Evolutionary conservation across 1,284 basidiomycete genomes (phyloP).

Genomic region (Naganishia sp.): DNA sequence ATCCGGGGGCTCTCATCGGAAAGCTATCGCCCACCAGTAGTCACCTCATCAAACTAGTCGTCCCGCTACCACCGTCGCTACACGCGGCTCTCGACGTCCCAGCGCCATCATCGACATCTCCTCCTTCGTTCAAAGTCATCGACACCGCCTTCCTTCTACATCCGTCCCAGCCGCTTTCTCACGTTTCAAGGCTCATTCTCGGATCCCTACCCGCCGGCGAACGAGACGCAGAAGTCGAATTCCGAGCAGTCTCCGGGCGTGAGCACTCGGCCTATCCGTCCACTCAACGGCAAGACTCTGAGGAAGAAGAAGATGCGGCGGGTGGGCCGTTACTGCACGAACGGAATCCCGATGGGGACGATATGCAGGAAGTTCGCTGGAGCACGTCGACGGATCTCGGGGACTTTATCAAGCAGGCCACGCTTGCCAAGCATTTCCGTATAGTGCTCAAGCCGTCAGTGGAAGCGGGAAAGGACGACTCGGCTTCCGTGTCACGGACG

Average conservation of each 20-base stretch:
- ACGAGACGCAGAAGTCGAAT: conserved; percentile 55
- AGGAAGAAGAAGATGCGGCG: conserved; percentile 21
- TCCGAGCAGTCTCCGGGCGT: conserved; percentile 54
- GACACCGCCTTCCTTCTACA: conserved; percentile 62
- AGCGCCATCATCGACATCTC: conserved; percentile 14
- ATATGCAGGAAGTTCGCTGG: conserved; percentile 58
- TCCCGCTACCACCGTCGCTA: conserved; percentile 56
- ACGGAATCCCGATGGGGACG: conserved; percentile 42
- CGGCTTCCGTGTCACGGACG: not conserved
- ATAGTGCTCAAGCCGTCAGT: conserved; percentile 56
- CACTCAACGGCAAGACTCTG: not conserved
- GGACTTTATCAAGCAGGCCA: conserved; percentile 67
- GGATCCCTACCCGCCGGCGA: conserved; percentile 45
- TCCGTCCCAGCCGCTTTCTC: conserved; percentile 59
- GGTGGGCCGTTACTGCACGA: conserved; percentile 42
- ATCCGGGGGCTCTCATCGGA: conserved; percentile 50
- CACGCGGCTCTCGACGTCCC: conserved; percentile 27
- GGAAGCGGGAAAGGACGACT: conserved; percentile 9
- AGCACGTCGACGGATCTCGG: conserved; percentile 67
- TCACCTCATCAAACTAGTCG: conserved; percentile 66
- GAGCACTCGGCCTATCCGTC: conserved; percentile 49
- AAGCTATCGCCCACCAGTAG: conserved; percentile 65
- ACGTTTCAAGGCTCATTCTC: conserved; percentile 56
- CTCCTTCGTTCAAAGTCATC: conserved; percentile 10
- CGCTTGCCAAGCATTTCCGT: conserved; percentile 61